Evolutionary conservation across 148 eudicot species (phyloP), one percentile per base, ranked within the genome.

Genomic region (Rhododendron ovatum): DNA sequence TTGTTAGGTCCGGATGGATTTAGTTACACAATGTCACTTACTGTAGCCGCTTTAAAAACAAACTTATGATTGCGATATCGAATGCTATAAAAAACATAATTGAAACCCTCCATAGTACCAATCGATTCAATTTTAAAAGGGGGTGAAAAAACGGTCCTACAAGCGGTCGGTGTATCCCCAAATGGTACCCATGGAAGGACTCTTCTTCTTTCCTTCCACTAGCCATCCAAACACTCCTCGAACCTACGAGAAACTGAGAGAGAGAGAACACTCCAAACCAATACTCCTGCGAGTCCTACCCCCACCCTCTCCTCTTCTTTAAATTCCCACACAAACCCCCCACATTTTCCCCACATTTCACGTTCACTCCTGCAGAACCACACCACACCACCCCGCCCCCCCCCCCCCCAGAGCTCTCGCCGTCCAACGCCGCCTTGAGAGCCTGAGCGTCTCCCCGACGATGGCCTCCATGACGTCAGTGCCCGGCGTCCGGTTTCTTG

Each of bases 391-490:
- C 30, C 30, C 30, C 30, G 0, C 30, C 30, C 30, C 30, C 30
- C 30, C 30, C 30, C 30, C 30, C 30, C 76, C 22, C 18, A 3
- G 14, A 11, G 3, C 74, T 28, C 41, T 14, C 20, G 18, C 41
- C 76, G 76, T 33, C 41, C 17, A 30, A 14, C 39, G 13, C 14
- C 41, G 15, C 74, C 74, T 37, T 1, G 74, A 26, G 74, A 10
- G 14, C 33, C 76, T 0, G 39, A 14, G 4, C 2, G 5, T 4
- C 76, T 71, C 76, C 37, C 35, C 24, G 30, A 39, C 73, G 22
- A 88, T 88, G 90, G 86, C 92, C n/a, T 47, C 89, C 22, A 43
- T 89, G 87, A 41, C 93, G 81, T 83, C 93, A 47, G 83, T 88
- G 22, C 71, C 90, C 30, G 87, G 88, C 76, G 76, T 71, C 76